Evolutionary conservation across 768 basidiomycete species (phyloP), one percentile per base, ranked within the genome.

Genomic region (Boletus vermiculosoides): DNA sequence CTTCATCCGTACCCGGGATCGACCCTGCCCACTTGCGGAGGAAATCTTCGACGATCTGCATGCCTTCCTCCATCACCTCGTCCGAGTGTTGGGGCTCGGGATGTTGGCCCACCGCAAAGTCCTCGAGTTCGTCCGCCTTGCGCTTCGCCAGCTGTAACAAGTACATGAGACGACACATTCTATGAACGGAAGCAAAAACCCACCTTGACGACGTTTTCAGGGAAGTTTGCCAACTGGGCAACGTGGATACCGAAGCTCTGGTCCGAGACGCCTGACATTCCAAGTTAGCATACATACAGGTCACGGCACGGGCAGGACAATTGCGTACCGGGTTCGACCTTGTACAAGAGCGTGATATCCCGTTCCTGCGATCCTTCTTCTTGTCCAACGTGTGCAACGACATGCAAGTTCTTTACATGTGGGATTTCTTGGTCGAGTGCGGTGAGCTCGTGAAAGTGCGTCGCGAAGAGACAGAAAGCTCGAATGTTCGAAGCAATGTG

Each of bases 231-330:
- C n/a, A 98, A 78, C 69, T 94, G 83, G 0, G 97, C 97, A 16
- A 99, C 97, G 64, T 98, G 94, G 30, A 99, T 98, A 73, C 96
- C 97, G 66, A 98, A 98, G 68, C 93, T 96, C 73, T 98, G 96
- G 69, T 98, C 96, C 45, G 92, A 94, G 22, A 97, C 82, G 15
- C 93, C 92, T 92, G 56, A 5, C 5, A 13, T 37, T 25, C 18
- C 53, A 12, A 16, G 42, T 62, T 28, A 64, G 44, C 33, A 28
- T 11, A 28, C 4, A 6, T 18, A 6, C 11, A 30, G 4, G 12
- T 10, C 15, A 59, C 25, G 18, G 2, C 13, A 20, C 4, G 15
- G 11, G 28, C 7, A 13, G 18, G 15, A 28, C n/a, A 23, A 40
- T 28, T 2, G 70, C 80, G 33, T 65, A 92, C 95, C 96, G 22